These are phyloP conservation scores for Diaporthe caulivora DNA, from an alignment of 2,329 filamentous ascomycete species.

Conservation along the genomic window DNA sequence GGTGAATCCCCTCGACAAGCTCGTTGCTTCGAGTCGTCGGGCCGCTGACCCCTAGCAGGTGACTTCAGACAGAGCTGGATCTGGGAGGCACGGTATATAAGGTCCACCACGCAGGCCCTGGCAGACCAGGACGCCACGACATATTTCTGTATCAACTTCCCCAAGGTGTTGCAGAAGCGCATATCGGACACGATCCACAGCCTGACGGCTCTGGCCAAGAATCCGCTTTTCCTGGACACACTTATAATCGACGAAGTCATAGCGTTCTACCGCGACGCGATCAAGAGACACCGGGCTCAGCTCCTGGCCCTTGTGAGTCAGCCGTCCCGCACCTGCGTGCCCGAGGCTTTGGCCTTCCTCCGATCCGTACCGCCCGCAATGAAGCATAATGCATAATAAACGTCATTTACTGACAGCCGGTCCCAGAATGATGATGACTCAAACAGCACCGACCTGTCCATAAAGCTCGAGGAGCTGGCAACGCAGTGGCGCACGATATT, in stretches of 20 bases:
- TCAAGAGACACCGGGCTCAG: constrained; percentile 36
- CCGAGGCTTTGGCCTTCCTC: neutral
- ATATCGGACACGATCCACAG: constrained; percentile 35
- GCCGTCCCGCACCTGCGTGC: neutral
- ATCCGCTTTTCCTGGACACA: constrained; percentile 38
- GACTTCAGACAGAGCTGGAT: constrained; percentile 32
- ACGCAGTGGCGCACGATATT: constrained; percentile 37
- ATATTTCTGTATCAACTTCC: constrained; percentile 37
- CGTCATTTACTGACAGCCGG: neutral
- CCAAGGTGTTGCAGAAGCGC: constrained; percentile 29
- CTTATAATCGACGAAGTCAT: constrained; percentile 40
- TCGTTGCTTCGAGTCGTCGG: neutral
- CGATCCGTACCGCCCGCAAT: neutral
- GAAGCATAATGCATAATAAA: no score
- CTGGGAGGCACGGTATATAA: constrained; percentile 36
- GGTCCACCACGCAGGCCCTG: constrained; percentile 32
- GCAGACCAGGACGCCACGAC: constrained; percentile 34
- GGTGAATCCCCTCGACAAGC: neutral
- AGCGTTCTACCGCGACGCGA: constrained; percentile 36
- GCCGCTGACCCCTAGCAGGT: constrained; percentile 1
- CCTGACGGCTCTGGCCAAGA: constrained; percentile 36
- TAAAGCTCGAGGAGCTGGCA: constrained; percentile 35
- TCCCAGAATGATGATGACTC: constrained; percentile 36
- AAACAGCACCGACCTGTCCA: constrained; percentile 33
- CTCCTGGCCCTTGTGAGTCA: constrained; percentile 36